These are phyloP conservation scores for Fusarium camptoceras DNA, from an alignment of 2,329 filamentous ascomycete species.

Conservation along the genomic window DNA sequence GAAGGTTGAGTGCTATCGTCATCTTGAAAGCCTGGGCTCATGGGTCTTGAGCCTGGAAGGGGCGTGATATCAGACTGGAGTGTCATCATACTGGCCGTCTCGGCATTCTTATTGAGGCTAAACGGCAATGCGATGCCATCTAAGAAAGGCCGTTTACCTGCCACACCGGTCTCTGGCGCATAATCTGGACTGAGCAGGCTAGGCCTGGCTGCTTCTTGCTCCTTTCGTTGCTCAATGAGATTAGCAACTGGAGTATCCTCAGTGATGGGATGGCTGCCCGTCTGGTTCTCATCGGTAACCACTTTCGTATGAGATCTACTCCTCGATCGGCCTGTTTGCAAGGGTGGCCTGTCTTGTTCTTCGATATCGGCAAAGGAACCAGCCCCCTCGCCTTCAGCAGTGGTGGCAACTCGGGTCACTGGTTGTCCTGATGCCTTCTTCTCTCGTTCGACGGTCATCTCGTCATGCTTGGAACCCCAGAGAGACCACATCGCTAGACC, in stretches of 20 bases:
- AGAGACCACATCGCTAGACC: conserved; percentile 85
- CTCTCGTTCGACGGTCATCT: conserved; percentile 74
- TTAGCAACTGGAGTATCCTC: conserved; percentile 58
- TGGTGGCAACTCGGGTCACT: conserved; percentile 49
- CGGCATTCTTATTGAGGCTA: conserved; percentile 71
- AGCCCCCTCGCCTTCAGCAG: conserved; percentile 58
- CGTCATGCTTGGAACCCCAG: conserved; percentile 91
- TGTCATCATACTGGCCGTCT: conserved; percentile 78
- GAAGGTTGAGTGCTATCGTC: conserved; percentile 29
- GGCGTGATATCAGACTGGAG: conserved; percentile 59
- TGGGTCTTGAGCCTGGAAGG: conserved; percentile 49
- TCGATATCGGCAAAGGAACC: conserved; percentile 57
- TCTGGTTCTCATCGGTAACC: conserved; percentile 66
- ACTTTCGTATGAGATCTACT: conserved; percentile 59
- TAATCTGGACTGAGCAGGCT: conserved; percentile 59
- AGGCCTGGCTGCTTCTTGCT: conserved; percentile 54
- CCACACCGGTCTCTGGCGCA: conserved; percentile 61
- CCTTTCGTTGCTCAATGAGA: conserved; percentile 57
- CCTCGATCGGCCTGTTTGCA: conserved; percentile 44
- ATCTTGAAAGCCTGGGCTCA: conserved; percentile 45
- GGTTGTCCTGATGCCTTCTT: conserved; percentile 60
- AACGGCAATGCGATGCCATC: conserved; percentile 80
- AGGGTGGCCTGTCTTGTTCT: conserved; percentile 51
- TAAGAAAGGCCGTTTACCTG: conserved; percentile 73
- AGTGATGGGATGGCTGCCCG: conserved; percentile 49